A percentile compares a stretch with the other conserved stretches of the same genome.
These are phyloP conservation scores for Ophiostoma pallidulum DNA, from an alignment of 2,329 filamentous ascomycete genomes.

Conservation along the genomic window DNA sequence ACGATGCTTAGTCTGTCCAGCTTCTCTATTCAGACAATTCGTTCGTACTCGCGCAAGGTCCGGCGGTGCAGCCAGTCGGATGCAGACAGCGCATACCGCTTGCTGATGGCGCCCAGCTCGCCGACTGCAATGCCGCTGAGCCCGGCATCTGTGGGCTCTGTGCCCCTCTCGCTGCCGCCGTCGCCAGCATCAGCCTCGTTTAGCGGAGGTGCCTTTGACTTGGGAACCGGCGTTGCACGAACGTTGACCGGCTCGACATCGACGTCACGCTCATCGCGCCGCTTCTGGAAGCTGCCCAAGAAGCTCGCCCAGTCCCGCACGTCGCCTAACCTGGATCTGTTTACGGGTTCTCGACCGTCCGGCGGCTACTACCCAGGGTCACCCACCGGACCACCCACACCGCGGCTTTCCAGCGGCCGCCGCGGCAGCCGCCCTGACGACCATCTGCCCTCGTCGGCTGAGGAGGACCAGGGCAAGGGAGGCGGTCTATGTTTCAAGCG, in stretches of 20 bases:
- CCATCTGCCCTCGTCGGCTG: background rate
- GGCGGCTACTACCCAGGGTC: background rate
- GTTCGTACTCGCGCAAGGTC: slow-evolving; percentile 44
- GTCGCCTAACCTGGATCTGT: background rate
- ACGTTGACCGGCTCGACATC: background rate
- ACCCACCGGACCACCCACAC: background rate
- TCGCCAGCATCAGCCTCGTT: slow-evolving; percentile 3
- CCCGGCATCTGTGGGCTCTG: background rate
- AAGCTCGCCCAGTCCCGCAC: slow-evolving; percentile 1
- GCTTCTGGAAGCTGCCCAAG: slow-evolving; percentile 16
- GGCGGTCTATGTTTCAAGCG: slow-evolving; percentile 30
- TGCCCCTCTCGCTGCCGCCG: slow-evolving; percentile 25
- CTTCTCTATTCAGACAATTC: slow-evolving; percentile 48
- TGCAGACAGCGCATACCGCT: slow-evolving; percentile 16
- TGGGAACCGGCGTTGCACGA: background rate
- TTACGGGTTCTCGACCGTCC: background rate
- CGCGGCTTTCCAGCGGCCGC: background rate
- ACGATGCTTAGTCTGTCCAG: slow-evolving; percentile 48
- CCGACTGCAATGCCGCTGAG: background rate
- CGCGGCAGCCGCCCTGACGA: background rate
- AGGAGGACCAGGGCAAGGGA: background rate
- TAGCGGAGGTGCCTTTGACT: background rate
- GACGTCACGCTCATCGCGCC: slow-evolving; percentile 2
- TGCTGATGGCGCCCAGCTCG: slow-evolving; percentile 6
- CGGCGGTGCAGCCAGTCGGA: slow-evolving; percentile 27